Percentiles rank a stretch among this genome's conserved stretches.
Conservation (phyloP, 129 eudicot species). For the Scalesia atractyloides region DNA sequence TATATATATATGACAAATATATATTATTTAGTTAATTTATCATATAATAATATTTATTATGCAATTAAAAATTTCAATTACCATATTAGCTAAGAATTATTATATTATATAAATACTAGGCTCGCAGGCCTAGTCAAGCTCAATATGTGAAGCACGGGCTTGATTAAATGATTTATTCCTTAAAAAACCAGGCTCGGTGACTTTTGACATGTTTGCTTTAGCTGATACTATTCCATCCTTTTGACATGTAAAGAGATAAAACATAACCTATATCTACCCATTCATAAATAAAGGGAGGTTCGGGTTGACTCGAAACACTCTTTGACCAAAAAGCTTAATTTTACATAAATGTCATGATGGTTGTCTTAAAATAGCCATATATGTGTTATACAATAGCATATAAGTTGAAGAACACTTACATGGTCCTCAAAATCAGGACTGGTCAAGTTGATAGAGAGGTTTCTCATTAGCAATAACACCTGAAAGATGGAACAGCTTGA, state of each 20-base stretch:
- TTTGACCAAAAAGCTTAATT: neutral
- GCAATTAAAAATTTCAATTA: too few relatives aligned
- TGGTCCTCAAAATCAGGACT: conserved; percentile 97
- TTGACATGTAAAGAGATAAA: neutral
- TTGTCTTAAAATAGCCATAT: neutral
- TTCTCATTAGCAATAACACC: conserved; percentile 93
- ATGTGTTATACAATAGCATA: neutral
- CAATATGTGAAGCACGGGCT: too few relatives aligned
- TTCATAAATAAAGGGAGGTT: neutral
- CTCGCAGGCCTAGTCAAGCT: too few relatives aligned
- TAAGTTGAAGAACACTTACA: conserved; percentile 48
- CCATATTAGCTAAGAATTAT: too few relatives aligned
- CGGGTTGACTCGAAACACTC: neutral
- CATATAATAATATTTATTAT: too few relatives aligned
- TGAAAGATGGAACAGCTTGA: conserved; percentile 33
- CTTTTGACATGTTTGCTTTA: neutral
- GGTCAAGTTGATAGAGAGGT: conserved; percentile 87
- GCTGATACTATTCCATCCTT: neutral
- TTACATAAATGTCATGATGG: neutral
- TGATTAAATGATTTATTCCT: neutral
- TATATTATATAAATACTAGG: too few relatives aligned
- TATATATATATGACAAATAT: too few relatives aligned
- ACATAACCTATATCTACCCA: neutral
- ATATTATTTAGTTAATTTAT: too few relatives aligned
- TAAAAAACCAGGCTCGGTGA: neutral